Evolutionary conservation across 2,329 filamentous ascomycete species (phyloP).

Genomic region (Pseudogymnoascus sp.): DNA sequence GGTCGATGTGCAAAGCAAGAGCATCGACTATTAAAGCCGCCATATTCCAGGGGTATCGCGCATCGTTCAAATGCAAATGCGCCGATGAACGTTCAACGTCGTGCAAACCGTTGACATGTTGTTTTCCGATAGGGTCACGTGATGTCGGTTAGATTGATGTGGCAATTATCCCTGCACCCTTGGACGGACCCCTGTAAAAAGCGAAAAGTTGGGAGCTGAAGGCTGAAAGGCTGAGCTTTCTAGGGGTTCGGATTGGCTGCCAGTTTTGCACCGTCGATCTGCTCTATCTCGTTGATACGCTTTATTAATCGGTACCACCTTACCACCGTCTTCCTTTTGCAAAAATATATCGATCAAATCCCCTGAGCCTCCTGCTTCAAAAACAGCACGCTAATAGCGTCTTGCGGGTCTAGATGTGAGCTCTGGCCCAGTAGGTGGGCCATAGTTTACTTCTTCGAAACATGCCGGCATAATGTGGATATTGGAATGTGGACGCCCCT

Average conservation of each 20-base stretch:
- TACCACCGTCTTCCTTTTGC: neutral
- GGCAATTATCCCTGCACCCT: neutral
- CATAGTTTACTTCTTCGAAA: neutral
- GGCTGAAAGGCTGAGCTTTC: neutral
- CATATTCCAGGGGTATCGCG: neutral
- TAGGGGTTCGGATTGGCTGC: neutral
- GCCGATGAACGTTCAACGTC: neutral
- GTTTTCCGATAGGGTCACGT: neutral
- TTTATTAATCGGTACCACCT: neutral
- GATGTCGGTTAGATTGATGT: neutral
- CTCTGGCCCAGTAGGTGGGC: neutral
- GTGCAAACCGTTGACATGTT: neutral
- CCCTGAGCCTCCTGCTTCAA: neutral
- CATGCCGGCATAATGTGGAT: conserved; percentile 1
- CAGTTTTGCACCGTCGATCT: neutral
- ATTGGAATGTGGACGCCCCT: neutral
- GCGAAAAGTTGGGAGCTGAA: neutral
- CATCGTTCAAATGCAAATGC: neutral
- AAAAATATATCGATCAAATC: neutral
- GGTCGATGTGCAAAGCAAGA: neutral
- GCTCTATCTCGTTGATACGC: neutral
- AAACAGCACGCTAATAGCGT: neutral
- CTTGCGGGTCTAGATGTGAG: neutral
- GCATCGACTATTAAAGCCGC: conserved; percentile 2
- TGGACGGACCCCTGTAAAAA: neutral